Percentiles rank a stretch among this genome's conserved stretches.
These are phyloP conservation scores for Poteriospumella lacustris DNA, from an alignment of 108 stramenopile genomes.

Conservation along the genomic window DNA sequence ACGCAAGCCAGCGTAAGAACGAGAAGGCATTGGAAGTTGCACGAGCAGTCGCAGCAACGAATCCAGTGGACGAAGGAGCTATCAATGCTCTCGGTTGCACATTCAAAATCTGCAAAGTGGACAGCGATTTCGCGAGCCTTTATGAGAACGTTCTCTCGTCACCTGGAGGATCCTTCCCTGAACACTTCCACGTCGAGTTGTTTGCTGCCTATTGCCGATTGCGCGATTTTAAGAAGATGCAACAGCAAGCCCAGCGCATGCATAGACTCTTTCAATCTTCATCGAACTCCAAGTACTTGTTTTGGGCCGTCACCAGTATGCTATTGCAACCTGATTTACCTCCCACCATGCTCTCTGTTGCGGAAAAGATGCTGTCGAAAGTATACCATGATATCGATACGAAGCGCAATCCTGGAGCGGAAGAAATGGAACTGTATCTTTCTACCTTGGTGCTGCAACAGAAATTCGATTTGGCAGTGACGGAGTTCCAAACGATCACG, in stretches of 20 bases:
- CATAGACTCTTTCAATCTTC: neutral
- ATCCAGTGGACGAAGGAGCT: neutral
- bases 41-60: neutral
- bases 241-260: neutral
- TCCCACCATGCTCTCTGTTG: neutral
- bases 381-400: neutral
- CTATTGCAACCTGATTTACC: conserved; percentile 6
- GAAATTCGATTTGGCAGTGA: neutral
- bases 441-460: neutral
- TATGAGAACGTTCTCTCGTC: neutral
- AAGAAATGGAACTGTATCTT: neutral
- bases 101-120: neutral
- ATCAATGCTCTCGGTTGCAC: neutral
- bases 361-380: neutral
- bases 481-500: neutral
- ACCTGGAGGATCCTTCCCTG: no score
- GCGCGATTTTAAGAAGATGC: neutral
- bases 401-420: neutral
- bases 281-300: neutral
- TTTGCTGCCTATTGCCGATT: neutral
- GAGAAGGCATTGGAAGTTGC: neutral
- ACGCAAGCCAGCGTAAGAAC: neutral
- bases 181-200: neutral
- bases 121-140: neutral
- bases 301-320: conserved; percentile 6